Evolutionary conservation across 805 yeast species (phyloP), one percentile per base, ranked within the genome.

Genomic region (Candida sanyiensis): DNA sequence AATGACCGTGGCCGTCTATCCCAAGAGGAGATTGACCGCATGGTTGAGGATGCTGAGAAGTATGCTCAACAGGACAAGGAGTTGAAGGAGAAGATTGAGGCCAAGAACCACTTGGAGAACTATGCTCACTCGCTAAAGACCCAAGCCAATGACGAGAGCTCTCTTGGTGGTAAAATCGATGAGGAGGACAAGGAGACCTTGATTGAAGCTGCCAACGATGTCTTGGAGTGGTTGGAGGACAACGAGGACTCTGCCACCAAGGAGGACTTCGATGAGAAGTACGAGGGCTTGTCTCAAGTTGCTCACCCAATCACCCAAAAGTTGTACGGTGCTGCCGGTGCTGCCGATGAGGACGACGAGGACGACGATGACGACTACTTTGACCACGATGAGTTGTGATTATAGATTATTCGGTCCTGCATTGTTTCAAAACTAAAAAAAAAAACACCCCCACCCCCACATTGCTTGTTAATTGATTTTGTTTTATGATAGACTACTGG

Each of bases 1-100:
- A 88, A 88, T 58, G 96, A 88, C 66, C 86, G 86, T 72, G 95
- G 96, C 57, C 84, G 97, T 73, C 75, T 88, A 58, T 74, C 90
- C 19, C 83, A 86, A 70, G 96, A 89, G 47, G 96, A 88, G 48
- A 89, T 90, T 56, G 97, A 90, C 57, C 86, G 90, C 69, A 90
- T 90, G 96, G 96, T 90, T 48, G 93, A 80, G 59, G 97, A 90
- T 61, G 97, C 97, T 54, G 97, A 88, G 67, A 83, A 84, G 69
- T 90, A 69, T 57, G 95, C 95, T 50, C 87, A 84, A 55, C 94
- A 88, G 66, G 97, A 90, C 67, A 81, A 80, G 52, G 80, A 75
- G 54, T 73, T 86, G 45, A 83, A 89, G 60, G 76, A 76, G 45
- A 85, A 85, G 73, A 80, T 90, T 55, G 94, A 83, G 69, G 79